Evolutionary conservation across 2,329 filamentous ascomycete species (phyloP).

Genomic region (Penicillium sp.): DNA sequence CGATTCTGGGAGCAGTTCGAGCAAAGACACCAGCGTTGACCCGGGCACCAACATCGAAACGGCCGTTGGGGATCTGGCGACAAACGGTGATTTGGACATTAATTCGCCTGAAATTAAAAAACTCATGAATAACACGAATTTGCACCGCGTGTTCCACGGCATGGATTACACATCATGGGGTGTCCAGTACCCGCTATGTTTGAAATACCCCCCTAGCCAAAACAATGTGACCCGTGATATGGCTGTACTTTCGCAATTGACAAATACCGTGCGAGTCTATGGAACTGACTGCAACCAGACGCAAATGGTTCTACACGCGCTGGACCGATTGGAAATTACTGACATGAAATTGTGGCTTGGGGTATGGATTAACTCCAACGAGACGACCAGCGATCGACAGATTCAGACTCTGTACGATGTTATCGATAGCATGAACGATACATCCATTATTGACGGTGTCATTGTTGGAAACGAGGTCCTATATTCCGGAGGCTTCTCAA

Average conservation of each 20-base stretch:
- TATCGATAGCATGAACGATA: conserved; percentile 53
- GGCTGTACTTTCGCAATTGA: conserved; percentile 84
- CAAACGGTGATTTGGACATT: conserved; percentile 68
- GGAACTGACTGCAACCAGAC: conserved; percentile 98
- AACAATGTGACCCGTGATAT: conserved; percentile 93
- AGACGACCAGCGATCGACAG: conserved; percentile 79
- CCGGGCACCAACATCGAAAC: conserved; percentile 45
- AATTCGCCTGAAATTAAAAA: conserved; percentile 75
- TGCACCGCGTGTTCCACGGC: conserved; percentile 92
- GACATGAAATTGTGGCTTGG: conserved; percentile 90
- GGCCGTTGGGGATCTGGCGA: conserved; percentile 56
- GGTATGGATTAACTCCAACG: conserved; percentile 84
- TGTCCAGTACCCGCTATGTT: conserved; percentile 81
- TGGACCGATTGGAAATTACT: conserved; percentile 66
- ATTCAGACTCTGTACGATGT: conserved; percentile 80
- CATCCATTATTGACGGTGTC: conserved; percentile 55
- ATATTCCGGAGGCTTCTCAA: conserved; percentile 44
- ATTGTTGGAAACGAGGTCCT: conserved; percentile 63
- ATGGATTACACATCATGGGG: conserved; percentile 95
- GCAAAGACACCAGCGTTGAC: conserved; percentile 18
- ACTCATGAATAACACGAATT: conserved; percentile 71
- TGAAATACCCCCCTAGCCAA: conserved; percentile 73
- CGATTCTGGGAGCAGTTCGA: conserved; percentile 13
- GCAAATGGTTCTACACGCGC: conserved; percentile 82
- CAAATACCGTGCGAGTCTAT: conserved; percentile 82